Evolutionary conservation across 2,329 filamentous ascomycete genomes (phyloP).

Genomic region (Acephala macrosclerotiorum): DNA sequence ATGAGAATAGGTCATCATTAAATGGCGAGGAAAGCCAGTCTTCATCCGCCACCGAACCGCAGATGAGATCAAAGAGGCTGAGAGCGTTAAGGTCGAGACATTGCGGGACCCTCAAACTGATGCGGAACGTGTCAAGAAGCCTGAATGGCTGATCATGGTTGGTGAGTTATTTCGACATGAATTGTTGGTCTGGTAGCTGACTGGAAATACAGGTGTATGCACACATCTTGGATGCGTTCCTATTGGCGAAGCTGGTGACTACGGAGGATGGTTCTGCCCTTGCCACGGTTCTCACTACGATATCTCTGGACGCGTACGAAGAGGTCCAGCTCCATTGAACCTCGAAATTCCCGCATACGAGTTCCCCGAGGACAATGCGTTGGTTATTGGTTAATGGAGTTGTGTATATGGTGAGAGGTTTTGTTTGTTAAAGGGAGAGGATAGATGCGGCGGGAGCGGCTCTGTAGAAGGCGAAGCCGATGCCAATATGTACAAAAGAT

Average conservation of each 20-base stretch:
- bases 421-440: slow-evolving; percentile 17
- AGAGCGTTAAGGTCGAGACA: slow-evolving; percentile 80
- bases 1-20: slow-evolving; percentile 84
- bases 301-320: slow-evolving; percentile 97
- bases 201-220: slow-evolving; percentile 77
- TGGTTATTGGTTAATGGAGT: slow-evolving; percentile 84
- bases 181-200: too few relatives aligned
- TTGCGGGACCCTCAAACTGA: slow-evolving; percentile 94
- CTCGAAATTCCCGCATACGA: slow-evolving; percentile 93
- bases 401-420: slow-evolving; percentile 19
- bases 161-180: slow-evolving; percentile 59
- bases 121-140: slow-evolving; percentile 93
- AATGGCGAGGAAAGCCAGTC: slow-evolving; percentile 99
- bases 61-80: slow-evolving; percentile 93
- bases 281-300: slow-evolving; percentile 99
- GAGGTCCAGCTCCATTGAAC: slow-evolving; percentile 96
- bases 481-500: slow-evolving; percentile 45
- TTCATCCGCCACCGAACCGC: slow-evolving; percentile 98
- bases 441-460: slow-evolving; percentile 33
- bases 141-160: slow-evolving; percentile 99
- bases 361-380: slow-evolving; percentile 87
- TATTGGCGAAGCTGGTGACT: slow-evolving; percentile 98
- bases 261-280: slow-evolving; percentile 99
- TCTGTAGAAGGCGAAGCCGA: slow-evolving; percentile 47
- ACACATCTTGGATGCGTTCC: slow-evolving; percentile 99